Evolutionary conservation across 176 grass and related monocot genomes (phyloP).

Genomic region (Cymbopogon citratus): DNA sequence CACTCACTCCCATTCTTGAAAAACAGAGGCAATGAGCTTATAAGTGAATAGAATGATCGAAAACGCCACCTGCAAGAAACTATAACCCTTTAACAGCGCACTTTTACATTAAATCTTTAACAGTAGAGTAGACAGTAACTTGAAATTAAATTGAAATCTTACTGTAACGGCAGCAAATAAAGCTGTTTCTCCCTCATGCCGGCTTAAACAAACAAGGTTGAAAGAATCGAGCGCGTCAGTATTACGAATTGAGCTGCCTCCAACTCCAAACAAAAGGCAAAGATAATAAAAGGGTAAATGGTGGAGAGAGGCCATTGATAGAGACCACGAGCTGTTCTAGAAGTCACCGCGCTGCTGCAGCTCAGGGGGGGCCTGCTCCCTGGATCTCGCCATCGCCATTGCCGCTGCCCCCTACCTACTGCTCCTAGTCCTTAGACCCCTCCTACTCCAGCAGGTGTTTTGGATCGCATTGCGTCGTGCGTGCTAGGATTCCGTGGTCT

Average conservation of each 20-base stretch:
- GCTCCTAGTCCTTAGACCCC: constrained; percentile 5
- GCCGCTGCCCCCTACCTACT: constrained; percentile 31
- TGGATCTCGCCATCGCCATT: constrained; percentile 51
- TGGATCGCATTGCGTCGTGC: constrained; percentile 20
- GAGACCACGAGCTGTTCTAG: constrained; percentile 56
- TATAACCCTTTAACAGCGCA: neutral
- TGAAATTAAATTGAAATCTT: neutral
- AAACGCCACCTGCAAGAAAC: neutral
- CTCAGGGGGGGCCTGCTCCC: constrained; percentile 27
- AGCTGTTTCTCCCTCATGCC: neutral
- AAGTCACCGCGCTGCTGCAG: constrained; percentile 40
- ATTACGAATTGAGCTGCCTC: constrained; percentile 16
- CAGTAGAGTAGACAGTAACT: neutral
- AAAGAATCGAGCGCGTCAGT: constrained; percentile 28
- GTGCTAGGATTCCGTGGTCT: neutral
- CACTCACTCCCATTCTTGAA: neutral
- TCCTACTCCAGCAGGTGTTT: neutral
- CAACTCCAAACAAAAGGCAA: constrained; percentile 31
- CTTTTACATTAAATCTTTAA: neutral
- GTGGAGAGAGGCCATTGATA: constrained; percentile 34
- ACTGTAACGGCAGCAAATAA: neutral
- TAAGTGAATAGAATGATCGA: neutral
- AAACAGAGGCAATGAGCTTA: neutral
- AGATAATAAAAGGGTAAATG: constrained; percentile 3
- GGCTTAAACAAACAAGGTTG: constrained; percentile 12